Percentiles rank a stretch among this genome's conserved stretches.
phyloP scores from a whole-genome alignment of 2,329 filamentous ascomycete genomes.

The Talaromyces piceae region DNA sequence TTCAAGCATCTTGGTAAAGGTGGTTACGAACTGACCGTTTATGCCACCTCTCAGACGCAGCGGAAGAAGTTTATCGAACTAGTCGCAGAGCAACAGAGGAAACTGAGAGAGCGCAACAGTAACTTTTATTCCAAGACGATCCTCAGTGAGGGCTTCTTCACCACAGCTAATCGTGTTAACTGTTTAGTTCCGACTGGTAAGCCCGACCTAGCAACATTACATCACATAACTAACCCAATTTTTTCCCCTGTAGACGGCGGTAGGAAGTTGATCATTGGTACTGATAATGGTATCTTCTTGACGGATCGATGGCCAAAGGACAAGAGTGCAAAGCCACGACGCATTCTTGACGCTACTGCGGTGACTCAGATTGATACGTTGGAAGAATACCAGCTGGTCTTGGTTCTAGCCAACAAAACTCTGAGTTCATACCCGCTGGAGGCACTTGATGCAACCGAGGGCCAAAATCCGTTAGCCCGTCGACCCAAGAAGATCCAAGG shows the following conservation, averaged over 20 bases:
- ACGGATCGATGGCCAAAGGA: slow-evolving; percentile 88
- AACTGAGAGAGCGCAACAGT: slow-evolving; percentile 64
- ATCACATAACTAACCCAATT: neutral
- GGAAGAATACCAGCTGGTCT: slow-evolving; percentile 85
- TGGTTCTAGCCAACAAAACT: slow-evolving; percentile 90
- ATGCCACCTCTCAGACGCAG: slow-evolving; percentile 74
- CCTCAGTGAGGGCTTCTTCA: slow-evolving; percentile 83
- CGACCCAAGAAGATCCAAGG: slow-evolving; percentile 93
- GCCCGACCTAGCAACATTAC: slow-evolving; percentile 20
- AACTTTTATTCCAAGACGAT: slow-evolving; percentile 63
- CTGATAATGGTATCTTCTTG: slow-evolving; percentile 86
- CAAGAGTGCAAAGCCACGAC: slow-evolving; percentile 61
- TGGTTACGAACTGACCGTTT: slow-evolving; percentile 86
- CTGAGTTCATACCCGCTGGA: slow-evolving; percentile 82
- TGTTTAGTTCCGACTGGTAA: slow-evolving; percentile 86
- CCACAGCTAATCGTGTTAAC: slow-evolving; percentile 79
- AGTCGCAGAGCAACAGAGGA: slow-evolving; percentile 84
- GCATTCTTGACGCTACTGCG: slow-evolving; percentile 75
- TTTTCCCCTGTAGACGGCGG: slow-evolving; percentile 65
- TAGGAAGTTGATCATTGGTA: slow-evolving; percentile 87
- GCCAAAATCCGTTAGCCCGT: slow-evolving; percentile 64
- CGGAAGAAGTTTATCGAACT: slow-evolving; percentile 96
- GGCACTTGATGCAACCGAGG: slow-evolving; percentile 75
- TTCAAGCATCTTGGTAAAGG: slow-evolving; percentile 94
- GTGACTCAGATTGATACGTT: slow-evolving; percentile 95